Evolutionary conservation across 352 stramenopile genomes (phyloP), one percentile per base, ranked within the genome.

Genomic region (Pythium angustatum): DNA sequence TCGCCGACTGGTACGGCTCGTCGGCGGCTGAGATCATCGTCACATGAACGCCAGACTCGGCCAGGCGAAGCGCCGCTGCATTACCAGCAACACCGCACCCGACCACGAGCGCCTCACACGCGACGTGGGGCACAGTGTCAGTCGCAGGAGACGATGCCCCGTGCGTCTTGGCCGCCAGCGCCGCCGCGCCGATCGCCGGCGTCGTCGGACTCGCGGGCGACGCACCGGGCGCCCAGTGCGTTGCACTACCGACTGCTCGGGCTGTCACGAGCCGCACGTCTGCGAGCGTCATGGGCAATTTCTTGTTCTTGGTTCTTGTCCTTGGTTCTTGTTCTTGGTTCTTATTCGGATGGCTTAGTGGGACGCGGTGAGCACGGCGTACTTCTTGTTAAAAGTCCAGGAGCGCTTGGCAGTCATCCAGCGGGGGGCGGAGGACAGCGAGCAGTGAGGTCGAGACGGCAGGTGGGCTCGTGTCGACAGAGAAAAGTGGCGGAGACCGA

Each of bases 1-100:
- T 98, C 60, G 98, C 98, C 72, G 93, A 98, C 73, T 98, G 86
- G 67, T 87, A 79, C 17, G 77, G 75, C 62, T 96, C 73, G 44
- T 87, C 62, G 1, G 87, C 81, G 10, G 85, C 81, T 15, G 84
- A 70, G 22, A 96, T 62, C 77, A 96, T 90, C 0, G 82, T 92
- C n/a, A 96, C 87, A 27, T 80, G 79, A 50, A 96, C 44, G 27
- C 87, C 87, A 21, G 81, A 71, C 34, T 88, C 81, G 6, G 87
- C 87, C 14, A 92, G 72, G n/a, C 86, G 83, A 27, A 96, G 72
- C 24, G 87, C 87, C 5, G 87, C 74, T 10, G 83, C 72, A n/a
- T 87, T 87, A 8, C 87, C 87, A 0, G 87, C 87, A 22, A 94
- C 83, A 5, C 87, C 87, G 38, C 85, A 94, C 6, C 87, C 87